Evolutionary conservation across 805 yeast genomes (phyloP), one percentile per base, ranked within the genome.

Genomic region (Sugiyamaella floridensis): DNA sequence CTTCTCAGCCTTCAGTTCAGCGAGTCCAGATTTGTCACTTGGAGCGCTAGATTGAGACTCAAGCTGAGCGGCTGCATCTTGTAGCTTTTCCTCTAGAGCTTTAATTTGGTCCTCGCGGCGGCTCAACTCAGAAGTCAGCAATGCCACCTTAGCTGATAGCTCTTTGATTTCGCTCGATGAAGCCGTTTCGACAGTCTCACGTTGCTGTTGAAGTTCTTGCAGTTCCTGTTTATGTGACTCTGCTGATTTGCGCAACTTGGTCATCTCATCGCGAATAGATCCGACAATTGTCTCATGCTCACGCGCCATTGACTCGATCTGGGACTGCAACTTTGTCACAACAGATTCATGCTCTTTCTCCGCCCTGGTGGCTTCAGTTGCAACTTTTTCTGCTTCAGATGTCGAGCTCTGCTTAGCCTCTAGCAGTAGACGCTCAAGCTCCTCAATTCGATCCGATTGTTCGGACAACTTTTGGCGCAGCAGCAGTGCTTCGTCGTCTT

Each of bases 1-100:
- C 53, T 56, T n/a, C 61, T 56, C 65, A 34, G 60, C 60, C 20
- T 65, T 64, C 37, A 67, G 57, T 40, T 67, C 43, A 6, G 26
- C 26, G 6, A 4, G 26, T 22, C 26, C 26, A 6, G 26, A 22
- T 22, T 22, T 22, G 26, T 22, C 26, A 22, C 26, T 22, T 22
- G 26, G 26, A 22, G 26, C 6, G 26, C 6, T 6, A 6, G 26
- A 22, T 22, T 22, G 26, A 22, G 26, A 22, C 37, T 32, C 37
- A 8, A 32, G 37, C n/a, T 11, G 37, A 32, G 37, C 12, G 9
- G n/a, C n/a, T 14, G 37, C n/a, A 10, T 32, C 37, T 5, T 8
- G 12, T 4, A 11, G 9, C 37, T 32, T 10, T 3, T 32, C n/a
- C 37, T 32, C n/a, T 4, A 32, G 37, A 11, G 12, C n/a, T 14